These are phyloP conservation scores for Endogone sp. DNA, from an alignment of 192 early-diverging fungal genomes.

Conservation along the genomic window DNA sequence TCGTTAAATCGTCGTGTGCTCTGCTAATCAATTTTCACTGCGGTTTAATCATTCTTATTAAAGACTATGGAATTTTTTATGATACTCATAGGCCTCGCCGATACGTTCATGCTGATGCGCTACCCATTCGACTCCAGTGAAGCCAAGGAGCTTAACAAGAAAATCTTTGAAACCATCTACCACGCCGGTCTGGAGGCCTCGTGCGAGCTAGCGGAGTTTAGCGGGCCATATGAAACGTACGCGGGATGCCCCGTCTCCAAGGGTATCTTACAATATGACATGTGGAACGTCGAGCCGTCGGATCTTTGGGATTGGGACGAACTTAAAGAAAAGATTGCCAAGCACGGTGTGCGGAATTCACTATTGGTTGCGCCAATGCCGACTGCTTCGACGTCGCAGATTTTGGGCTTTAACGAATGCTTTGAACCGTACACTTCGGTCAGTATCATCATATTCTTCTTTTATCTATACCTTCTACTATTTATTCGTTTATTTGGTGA, in stretches of 20 bases:
- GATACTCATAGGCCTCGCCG: constrained; percentile 63
- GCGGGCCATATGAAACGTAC: constrained; percentile 87
- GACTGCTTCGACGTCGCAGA: constrained; percentile 95
- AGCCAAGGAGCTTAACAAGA: constrained; percentile 75
- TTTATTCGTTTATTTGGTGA: neutral
- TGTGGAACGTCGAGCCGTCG: constrained; percentile 82
- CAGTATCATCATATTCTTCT: constrained; percentile 37
- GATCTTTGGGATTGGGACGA: constrained; percentile 90
- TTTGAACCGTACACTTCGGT: constrained; percentile 79
- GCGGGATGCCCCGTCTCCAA: constrained; percentile 83
- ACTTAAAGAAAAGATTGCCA: constrained; percentile 72
- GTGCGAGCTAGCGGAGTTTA: constrained; percentile 77
- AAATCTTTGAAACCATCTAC: constrained; percentile 98
- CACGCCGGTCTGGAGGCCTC: constrained; percentile 90
- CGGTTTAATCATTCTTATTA: neutral
- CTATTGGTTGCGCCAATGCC: constrained; percentile 97
- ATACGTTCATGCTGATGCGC: constrained; percentile 94
- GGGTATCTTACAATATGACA: constrained; percentile 89
- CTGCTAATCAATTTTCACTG: neutral
- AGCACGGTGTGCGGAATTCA: constrained; percentile 90
- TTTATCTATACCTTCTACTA: constrained; percentile 42
- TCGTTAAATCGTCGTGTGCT: neutral
- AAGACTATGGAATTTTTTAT: neutral
- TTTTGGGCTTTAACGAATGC: constrained; percentile 97
- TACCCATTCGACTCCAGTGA: constrained; percentile 88